These are phyloP conservation scores for Pestalotiopsis sp. DNA, from an alignment of 2,329 filamentous ascomycete species.

Conservation along the genomic window DNA sequence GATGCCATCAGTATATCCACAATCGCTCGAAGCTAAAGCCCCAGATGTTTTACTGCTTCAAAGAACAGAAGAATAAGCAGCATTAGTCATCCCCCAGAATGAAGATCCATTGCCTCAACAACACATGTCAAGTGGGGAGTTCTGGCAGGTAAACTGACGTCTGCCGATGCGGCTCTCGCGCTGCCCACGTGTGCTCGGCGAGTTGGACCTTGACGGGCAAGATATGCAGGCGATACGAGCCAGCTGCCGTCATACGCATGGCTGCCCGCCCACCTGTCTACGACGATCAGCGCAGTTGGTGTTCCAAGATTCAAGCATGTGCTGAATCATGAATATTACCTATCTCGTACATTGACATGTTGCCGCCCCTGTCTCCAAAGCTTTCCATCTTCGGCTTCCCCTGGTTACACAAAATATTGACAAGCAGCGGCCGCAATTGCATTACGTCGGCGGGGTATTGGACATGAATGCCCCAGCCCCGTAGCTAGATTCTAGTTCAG, in stretches of 20 bases:
- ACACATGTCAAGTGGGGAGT: not conserved
- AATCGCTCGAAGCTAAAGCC: not conserved
- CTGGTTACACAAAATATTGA: not conserved
- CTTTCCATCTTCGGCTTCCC: not conserved
- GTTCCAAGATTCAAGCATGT: not conserved
- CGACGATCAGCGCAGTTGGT: not conserved
- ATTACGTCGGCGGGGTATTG: not conserved
- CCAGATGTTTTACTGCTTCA: not conserved
- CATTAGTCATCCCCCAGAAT: not conserved
- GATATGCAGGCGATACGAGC: not conserved
- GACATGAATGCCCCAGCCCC: not conserved
- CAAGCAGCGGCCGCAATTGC: not conserved
- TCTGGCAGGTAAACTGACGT: not conserved
- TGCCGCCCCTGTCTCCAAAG: not conserved
- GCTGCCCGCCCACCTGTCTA: not conserved
- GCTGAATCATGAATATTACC: not conserved
- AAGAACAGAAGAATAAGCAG: not conserved
- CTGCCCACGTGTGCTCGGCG: not conserved
- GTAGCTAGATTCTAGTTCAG: not conserved
- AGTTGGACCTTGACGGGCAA: not conserved
- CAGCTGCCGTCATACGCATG: not conserved
- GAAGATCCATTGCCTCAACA: not conserved
- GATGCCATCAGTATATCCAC: not conserved
- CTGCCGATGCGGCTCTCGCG: not conserved
- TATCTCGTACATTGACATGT: not conserved